Conservation (phyloP, 1,284 basidiomycete genomes). For the Cutaneotrichosporon sp. region DNA sequence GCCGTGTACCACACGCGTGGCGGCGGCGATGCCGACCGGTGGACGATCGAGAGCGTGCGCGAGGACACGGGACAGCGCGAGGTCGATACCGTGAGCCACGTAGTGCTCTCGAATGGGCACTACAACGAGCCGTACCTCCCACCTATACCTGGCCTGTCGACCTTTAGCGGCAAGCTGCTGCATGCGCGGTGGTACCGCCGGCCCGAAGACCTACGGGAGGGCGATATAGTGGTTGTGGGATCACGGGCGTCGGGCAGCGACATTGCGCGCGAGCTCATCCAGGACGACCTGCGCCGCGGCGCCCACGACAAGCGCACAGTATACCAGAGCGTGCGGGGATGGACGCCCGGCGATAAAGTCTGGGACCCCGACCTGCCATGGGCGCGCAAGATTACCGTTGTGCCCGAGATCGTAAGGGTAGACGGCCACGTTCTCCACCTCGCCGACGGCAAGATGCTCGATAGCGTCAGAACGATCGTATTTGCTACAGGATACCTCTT, state of each 20-base stretch:
- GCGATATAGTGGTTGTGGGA: constrained; percentile 53
- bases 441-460: constrained; percentile 14
- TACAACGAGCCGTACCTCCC: constrained; percentile 52
- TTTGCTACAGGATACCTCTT: constrained; percentile 52
- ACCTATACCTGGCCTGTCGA: constrained; percentile 41
- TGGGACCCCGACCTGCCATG: constrained; percentile 28
- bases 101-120: constrained; percentile 49
- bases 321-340: constrained; percentile 36
- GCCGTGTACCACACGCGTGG: constrained; percentile 13
- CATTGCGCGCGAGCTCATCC: constrained; percentile 51
- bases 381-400: constrained; percentile 32
- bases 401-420: constrained; percentile 40
- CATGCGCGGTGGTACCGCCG: constrained; percentile 52
- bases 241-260: constrained; percentile 53
- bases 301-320: constrained; percentile 29
- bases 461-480: constrained; percentile 44
- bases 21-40: constrained; percentile 7
- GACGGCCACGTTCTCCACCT: constrained; percentile 18
- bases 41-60: constrained; percentile 18
- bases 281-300: constrained; percentile 24
- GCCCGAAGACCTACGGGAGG: constrained; percentile 34
- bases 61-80: neutral
- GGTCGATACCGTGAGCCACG: constrained; percentile 29
- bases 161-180: constrained; percentile 39
- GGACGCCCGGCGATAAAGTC: constrained; percentile 1